Percentiles rank a stretch among this genome's conserved stretches.
Evolutionary conservation across 2,329 filamentous ascomycete genomes (phyloP).

Genomic region (Neofusicoccum cordaticola): DNA sequence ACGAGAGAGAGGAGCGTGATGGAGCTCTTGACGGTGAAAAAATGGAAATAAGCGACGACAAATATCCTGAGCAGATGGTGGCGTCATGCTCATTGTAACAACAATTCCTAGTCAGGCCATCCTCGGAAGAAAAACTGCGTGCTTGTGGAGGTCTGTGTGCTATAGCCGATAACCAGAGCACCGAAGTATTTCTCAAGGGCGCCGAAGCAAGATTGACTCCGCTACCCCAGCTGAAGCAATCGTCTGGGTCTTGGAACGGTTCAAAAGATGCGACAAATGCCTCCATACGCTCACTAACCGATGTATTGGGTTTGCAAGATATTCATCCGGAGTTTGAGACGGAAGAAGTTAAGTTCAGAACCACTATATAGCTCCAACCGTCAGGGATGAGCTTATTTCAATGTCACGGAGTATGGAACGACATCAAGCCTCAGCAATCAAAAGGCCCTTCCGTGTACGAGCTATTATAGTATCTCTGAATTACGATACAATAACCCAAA

Average conservation of each 20-base stretch:
- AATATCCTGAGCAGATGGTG: not conserved
- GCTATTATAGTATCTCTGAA: slow-evolving; percentile 2
- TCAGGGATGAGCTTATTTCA: not conserved
- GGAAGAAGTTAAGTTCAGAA: too few relatives aligned
- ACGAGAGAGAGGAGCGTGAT: slow-evolving; percentile 19
- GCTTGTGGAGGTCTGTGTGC: too few relatives aligned
- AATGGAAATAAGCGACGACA: not conserved
- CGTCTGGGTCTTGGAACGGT: too few relatives aligned
- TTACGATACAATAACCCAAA: slow-evolving; percentile 7
- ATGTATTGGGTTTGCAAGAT: too few relatives aligned
- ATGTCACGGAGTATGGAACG: not conserved
- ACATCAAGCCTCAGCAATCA: not conserved
- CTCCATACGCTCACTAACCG: too few relatives aligned
- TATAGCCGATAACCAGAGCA: too few relatives aligned
- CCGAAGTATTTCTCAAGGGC: too few relatives aligned
- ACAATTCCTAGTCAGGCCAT: not conserved
- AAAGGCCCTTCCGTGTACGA: not conserved
- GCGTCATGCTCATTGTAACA: not conserved
- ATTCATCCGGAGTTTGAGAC: too few relatives aligned
- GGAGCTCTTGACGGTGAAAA: not conserved
- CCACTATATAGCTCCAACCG: too few relatives aligned
- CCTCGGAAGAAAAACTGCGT: not conserved
- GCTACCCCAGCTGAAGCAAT: too few relatives aligned
- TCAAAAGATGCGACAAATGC: too few relatives aligned
- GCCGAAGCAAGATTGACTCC: too few relatives aligned